Percentiles rank a stretch among this genome's conserved stretches.
These are phyloP conservation scores for Skeletonema menzelii DNA, from an alignment of 108 stramenopile genomes.

Conservation along the genomic window DNA sequence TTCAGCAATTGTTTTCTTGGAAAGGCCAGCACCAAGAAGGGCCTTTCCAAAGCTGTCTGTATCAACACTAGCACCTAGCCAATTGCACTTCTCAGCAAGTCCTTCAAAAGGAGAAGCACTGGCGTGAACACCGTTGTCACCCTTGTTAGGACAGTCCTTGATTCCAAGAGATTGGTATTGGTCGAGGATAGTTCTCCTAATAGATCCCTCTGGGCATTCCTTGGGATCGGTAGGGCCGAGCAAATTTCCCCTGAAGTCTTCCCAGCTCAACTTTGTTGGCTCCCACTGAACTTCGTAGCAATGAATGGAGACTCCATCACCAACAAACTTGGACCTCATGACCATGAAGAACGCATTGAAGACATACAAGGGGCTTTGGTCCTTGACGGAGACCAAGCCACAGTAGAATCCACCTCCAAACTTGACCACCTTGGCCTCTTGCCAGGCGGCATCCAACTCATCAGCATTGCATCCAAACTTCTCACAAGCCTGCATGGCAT, in stretches of 20 bases:
- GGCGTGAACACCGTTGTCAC: constrained; percentile 95
- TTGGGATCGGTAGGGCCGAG: constrained; percentile 91
- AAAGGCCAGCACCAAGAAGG: constrained; percentile 66
- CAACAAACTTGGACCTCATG: constrained; percentile 88
- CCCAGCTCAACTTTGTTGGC: constrained; percentile 76
- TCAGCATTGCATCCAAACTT: constrained; percentile 69
- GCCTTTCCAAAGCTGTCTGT: constrained; percentile 81
- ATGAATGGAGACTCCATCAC: constrained; percentile 72
- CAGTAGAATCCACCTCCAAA: constrained; percentile 96
- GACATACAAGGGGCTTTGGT: constrained; percentile 69
- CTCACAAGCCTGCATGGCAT: constrained; percentile 92
- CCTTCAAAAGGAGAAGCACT: constrained; percentile 93
- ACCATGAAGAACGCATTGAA: constrained; percentile 97
- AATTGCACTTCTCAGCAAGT: constrained; percentile 87
- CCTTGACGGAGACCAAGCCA: constrained; percentile 65
- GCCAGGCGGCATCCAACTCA: constrained; percentile 82
- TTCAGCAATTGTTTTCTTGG: constrained; percentile 64
- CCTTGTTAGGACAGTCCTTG: constrained; percentile 70
- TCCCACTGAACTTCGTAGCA: constrained; percentile 91
- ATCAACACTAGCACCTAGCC: constrained; percentile 65
- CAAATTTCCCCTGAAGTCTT: constrained; percentile 76
- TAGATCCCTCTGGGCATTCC: constrained; percentile 72
- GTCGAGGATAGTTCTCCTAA: constrained; percentile 78
- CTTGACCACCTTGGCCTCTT: constrained; percentile 78
- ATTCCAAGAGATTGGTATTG: constrained; percentile 76